Base-by-base conservation (phyloP, 2,329 filamentous ascomycete genomes). In the Aspergillus hiratsukae region DNA sequence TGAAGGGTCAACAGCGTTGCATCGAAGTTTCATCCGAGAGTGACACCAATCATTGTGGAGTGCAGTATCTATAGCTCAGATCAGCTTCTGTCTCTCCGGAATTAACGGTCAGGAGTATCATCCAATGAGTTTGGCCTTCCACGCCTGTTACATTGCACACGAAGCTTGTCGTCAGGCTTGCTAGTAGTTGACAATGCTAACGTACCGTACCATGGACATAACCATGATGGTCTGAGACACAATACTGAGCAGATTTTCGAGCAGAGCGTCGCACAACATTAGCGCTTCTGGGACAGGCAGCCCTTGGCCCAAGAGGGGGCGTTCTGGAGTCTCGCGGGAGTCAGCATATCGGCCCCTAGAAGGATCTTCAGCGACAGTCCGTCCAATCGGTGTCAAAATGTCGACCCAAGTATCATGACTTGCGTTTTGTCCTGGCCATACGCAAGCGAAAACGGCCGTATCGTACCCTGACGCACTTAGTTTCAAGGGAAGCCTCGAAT, bases 11-110 rank as follows among this genome's bases (percentile, higher is more conserved):
- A 21, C 23, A 46, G 14, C 14, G 43, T 46, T 46, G 60, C 52
- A 61, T 61, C 51, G 50, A 48, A 48, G 60, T 61, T 51, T 54
- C 53, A 58, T 55, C 51, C 29, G 51, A 43, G 53, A 56, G 60
- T 62, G 49, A 62, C 60, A 56, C 57, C 35, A 29, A 31, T 27
- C 45, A 50, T 37, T 11, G 21, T 46, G 11, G 21, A 46, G 43
- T 27, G 21, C 43, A 48, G 29, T 50, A 48, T 56, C 40, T 49
- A 51, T 56, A 31, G 54, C 50, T 52, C 40, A 52, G 51, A 56
- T 49, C 50, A 53, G 35, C 46, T 27, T 17, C 23, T 23, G 21
- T 27, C 19, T 23, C 23, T 27, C 21, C 11, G 43, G 23, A 23
- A 23, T 11, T 23, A 46, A 46, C 43, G 43, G 43, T 46, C 43